Evolutionary conservation across 2,329 filamentous ascomycete species (phyloP), one percentile per base, ranked within the genome.

Genomic region (Hypocreales sp.): DNA sequence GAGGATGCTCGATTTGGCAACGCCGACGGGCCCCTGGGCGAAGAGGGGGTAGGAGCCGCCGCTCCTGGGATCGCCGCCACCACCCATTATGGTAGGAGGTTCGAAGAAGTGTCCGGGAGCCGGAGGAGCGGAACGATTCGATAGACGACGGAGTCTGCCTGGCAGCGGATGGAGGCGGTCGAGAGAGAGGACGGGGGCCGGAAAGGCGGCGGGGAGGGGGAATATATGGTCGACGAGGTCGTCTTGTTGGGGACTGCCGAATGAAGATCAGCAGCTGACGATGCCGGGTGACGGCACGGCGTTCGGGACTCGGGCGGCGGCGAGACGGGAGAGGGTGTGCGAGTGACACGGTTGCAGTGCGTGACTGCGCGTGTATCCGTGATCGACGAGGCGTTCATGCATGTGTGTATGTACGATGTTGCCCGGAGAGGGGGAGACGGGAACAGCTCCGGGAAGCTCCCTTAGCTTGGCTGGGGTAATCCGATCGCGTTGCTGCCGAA

Each of bases 1-100:
- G 58, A 93, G 92, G 53, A 94, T 83, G 48, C 70, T 72, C 40
- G 75, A 66, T 51, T 93, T 94, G 48, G 79, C 72, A 55, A 90
- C 79, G 37, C 82, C 83, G 28, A 73, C 63, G 13, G 70, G 70
- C 32, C 51, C 55, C 17, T 55, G 46, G 17, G 61, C 64, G 36
- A 59, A 60, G 32, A 58, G 37, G n/a, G 66, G 65, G 36, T 70
- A 71, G 35, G 61, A 58, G 48, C 51, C 48, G 44, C 54, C 45
- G 36, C 55, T 53, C 50, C 56, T 60, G 28, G 46, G 42, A 34
- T 58, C 52, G 32, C 46, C 44, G 30, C 55, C 62, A 40, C 65
- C 65, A 40, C 65, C 65, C 65, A 70, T 69, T 40, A 40, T 57
- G 25, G 13, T 12, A 42, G 40, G 34, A 36, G 38, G 36, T 37